Evolutionary conservation across 345 rosid genomes (phyloP), one percentile per base, ranked within the genome.

Genomic region (Murraya koenigii): DNA sequence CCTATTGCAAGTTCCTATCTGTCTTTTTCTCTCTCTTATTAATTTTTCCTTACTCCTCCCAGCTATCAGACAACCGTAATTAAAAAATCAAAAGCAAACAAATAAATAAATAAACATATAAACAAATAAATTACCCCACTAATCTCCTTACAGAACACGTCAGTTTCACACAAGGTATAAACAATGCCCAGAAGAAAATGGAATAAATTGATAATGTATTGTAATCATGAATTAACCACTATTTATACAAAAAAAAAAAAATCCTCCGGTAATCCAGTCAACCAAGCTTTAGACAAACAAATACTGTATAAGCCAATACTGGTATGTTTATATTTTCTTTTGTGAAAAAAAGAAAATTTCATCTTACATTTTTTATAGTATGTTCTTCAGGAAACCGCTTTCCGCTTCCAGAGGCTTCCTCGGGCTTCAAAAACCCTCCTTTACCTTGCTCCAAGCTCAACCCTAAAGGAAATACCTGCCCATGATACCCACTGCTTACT

Each of bases 371-470:
- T 86, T 91, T 94, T 32, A 90, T 84, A 3, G 88, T 69, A 69
- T 90, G 88, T n/a, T 89, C 97, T 44, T 90, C 91, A 0, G 86
- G 90, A 62, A 87, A 91, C 41, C 97, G 89, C 82, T 89, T 94
- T n/a, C 90, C 91, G 54, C 92, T 94, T 38, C 91, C 97, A 30
- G 93, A 92, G 2, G 86, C 94, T 10, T 88, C 98, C 71, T 92
- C 95, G 54, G 90, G 90, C 82, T 91, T 92, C 80, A 92, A 80
- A 83, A 89, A 92, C 61, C 88, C 90, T 75, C 97, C 98, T 80
- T 88, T 91, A 11, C 98, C 97, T 87, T 92, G 94, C 44, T 96
- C 97, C 84, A 96, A 82, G 87, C 99, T 91, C 80, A 96, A 80
- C 10, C 97, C 98, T 61, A 92, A 61, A 8, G 99, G 99, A 64